Conservation (phyloP, 441 rosid genomes). For the Adansonia rubrostipa region DNA sequence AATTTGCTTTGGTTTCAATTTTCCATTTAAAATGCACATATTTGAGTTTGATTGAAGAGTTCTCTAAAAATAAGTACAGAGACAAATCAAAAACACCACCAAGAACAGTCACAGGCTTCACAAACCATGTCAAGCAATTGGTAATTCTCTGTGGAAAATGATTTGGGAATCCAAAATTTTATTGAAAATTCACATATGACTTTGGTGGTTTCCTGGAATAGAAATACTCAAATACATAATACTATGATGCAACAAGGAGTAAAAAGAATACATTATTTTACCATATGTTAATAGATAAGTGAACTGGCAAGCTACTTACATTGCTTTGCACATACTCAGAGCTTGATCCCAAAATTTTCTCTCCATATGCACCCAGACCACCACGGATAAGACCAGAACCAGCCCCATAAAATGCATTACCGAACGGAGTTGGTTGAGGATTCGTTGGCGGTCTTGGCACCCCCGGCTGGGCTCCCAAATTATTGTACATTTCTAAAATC, state of each 20-base stretch:
- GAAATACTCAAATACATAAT: background rate
- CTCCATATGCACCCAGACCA: conserved; percentile 93
- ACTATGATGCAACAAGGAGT: background rate
- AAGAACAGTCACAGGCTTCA: background rate
- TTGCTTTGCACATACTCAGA: conserved; percentile 96
- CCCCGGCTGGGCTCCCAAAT: conserved; percentile 71
- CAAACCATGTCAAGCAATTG: background rate
- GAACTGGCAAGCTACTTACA: conserved; percentile 51
- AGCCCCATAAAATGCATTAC: conserved; percentile 86
- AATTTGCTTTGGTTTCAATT: background rate
- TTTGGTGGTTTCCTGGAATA: background rate
- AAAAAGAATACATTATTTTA: background rate
- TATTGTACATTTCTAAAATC: conserved; percentile 70
- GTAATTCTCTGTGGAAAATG: background rate
- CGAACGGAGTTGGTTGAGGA: conserved; percentile 82
- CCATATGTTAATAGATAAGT: background rate
- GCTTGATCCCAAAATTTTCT: conserved; percentile 82
- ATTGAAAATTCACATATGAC: background rate
- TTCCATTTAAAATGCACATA: background rate
- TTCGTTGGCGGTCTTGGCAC: conserved; percentile 55
- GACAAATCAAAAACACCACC: background rate
- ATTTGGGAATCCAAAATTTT: background rate
- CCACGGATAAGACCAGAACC: conserved; percentile 91
- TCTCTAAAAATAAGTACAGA: background rate
- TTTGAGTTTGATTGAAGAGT: background rate